Base-by-base conservation (phyloP, 2,329 filamentous ascomycete species). In the Colletotrichum sp. region DNA sequence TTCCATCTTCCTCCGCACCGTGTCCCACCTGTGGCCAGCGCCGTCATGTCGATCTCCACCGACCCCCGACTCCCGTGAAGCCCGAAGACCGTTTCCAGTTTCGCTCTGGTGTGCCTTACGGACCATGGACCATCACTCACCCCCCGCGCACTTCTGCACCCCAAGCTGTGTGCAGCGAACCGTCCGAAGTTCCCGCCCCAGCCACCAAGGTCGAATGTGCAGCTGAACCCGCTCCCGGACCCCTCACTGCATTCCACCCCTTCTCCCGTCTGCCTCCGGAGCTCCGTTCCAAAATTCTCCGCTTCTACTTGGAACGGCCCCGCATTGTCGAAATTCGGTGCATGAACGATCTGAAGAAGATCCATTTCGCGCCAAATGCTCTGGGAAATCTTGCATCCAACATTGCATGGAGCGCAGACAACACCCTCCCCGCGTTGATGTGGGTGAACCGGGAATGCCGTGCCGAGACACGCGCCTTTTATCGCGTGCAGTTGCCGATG, bases 251-350 rank as follows among this genome's bases (percentile, higher is more conserved):
- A 26, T 76, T 76, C 43, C 83, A 81, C 52, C 78, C 82, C 58
- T 89, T 89, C 76, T 76, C 82, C 18, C 80, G 79, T 30, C 86
- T 89, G 3, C 88, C 88, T 1, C 79, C 84, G 14, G 88, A 89
- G 78, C 81, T 89, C n/a, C 86, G 88, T 14, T 81, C 88, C 32
- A 86, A 84, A 71, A 87, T 89, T 65, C 89, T 88, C 87, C 81
- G 82, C 36, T 82, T 86, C 77, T 88, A 84, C 77, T 80, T 88
- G 24, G 85, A 87, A 1, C 79, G 80, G 12, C 80, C 84, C 10
- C 86, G 88, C 55, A 82, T 89, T 64, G 85, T 89, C 34, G 83
- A 86, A 1, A 80, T 89, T 28, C 83, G 81, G 55, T 88, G 86
- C 79, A 85, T 76, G 74, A 76, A 76, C 28, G 74, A 76, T 24